phyloP scores from a whole-genome alignment of 2,329 filamentous ascomycete species.

The Proliferodiscus dingleyae region DNA sequence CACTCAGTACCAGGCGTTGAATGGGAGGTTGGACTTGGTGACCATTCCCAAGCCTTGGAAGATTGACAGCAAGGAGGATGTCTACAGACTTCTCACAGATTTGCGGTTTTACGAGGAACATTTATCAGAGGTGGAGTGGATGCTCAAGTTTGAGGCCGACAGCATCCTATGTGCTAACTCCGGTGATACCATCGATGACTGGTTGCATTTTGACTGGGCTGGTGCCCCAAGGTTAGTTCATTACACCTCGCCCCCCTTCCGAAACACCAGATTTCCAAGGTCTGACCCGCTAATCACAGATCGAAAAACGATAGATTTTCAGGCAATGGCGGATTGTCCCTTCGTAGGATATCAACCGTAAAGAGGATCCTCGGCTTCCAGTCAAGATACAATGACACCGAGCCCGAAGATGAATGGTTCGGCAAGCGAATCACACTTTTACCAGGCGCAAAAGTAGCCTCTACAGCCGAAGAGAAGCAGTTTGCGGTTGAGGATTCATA shows the following conservation, averaged over 20 bases:
- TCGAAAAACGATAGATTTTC: conserved; percentile 40
- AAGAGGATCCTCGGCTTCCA: conserved; percentile 44
- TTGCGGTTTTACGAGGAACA: conserved; percentile 49
- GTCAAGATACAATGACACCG: conserved; percentile 44
- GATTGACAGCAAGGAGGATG: conserved; percentile 42
- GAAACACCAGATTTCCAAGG: background rate
- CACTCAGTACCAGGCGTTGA: conserved; percentile 44
- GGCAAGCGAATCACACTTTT: conserved; percentile 43
- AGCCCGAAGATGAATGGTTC: conserved; percentile 54
- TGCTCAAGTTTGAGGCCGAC: conserved; percentile 51
- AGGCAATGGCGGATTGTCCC: conserved; percentile 50
- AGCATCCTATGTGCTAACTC: conserved; percentile 53
- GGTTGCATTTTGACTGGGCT: conserved; percentile 51
- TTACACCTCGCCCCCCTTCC: background rate
- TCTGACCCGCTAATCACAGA: conserved; percentile 24
- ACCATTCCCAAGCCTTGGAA: conserved; percentile 44
- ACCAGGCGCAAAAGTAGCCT: conserved; percentile 44
- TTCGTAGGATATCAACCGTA: conserved; percentile 49
- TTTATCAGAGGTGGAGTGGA: conserved; percentile 46
- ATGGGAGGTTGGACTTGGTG: conserved; percentile 48
- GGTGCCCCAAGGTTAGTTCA: conserved; percentile 44
- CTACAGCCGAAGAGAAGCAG: conserved; percentile 34
- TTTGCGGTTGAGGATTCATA: conserved; percentile 48
- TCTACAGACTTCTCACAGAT: conserved; percentile 46
- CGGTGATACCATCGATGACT: conserved; percentile 46